These are phyloP conservation scores for Ceratocystis destructans DNA, from an alignment of 2,329 filamentous ascomycete species.

Conservation along the genomic window DNA sequence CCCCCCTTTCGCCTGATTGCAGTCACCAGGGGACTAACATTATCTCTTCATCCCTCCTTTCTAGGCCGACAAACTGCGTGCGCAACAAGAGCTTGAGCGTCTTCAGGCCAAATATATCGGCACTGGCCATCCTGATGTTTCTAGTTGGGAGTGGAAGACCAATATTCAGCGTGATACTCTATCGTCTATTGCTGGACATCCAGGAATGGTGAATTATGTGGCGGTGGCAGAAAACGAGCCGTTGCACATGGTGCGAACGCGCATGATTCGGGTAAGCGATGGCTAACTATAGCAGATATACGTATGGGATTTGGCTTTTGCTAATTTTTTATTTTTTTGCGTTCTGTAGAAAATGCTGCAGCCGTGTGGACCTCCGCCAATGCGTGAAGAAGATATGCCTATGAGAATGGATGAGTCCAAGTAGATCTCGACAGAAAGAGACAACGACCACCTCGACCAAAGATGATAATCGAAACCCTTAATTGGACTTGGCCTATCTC, in stretches of 20 bases:
- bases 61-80: slow-evolving; percentile 92
- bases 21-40: too few species aligned
- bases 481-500: too few species aligned
- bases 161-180: slow-evolving; percentile 94
- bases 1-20: too few species aligned
- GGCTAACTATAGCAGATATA: background rate
- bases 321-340: too few species aligned
- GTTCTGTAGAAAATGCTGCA: slow-evolving; percentile 50
- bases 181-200: slow-evolving; percentile 77
- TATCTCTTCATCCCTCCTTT: background rate
- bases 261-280: slow-evolving; percentile 56
- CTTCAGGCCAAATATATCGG: slow-evolving; percentile 93
- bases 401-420: slow-evolving; percentile 17
- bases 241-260: slow-evolving; percentile 61
- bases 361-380: slow-evolving; percentile 44
- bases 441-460: too few species aligned
- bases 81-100: slow-evolving; percentile 91
- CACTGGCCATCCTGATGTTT: slow-evolving; percentile 91
- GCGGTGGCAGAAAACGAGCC: slow-evolving; percentile 78
- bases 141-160: slow-evolving; percentile 91
- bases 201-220: slow-evolving; percentile 77
- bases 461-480: too few species aligned
- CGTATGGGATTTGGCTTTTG: too few species aligned
- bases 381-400: slow-evolving; percentile 36
- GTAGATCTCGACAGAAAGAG: background rate